Percentiles rank a stretch among this genome's conserved stretches.
Evolutionary conservation across 1,284 basidiomycete genomes (phyloP).

Genomic region (Ganoderma meredithae): DNA sequence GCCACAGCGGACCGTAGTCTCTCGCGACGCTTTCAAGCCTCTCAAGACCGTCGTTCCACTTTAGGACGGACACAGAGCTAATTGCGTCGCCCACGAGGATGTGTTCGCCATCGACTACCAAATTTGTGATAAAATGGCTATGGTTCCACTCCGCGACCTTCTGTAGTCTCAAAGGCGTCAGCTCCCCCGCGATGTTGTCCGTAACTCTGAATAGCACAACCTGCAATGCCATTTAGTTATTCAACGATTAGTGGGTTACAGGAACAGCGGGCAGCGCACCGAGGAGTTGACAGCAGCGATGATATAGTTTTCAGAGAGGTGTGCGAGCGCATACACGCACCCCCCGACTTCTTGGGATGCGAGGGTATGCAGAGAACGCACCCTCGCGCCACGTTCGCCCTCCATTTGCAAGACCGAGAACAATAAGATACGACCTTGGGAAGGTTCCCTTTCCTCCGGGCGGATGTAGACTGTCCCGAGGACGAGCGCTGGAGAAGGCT

Average conservation of each 20-base stretch:
- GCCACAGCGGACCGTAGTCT: slow-evolving; percentile 83
- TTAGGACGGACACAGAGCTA: slow-evolving; percentile 80
- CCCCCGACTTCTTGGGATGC: slow-evolving; percentile 52
- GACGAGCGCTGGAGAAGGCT: slow-evolving; percentile 55
- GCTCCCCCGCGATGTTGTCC: slow-evolving; percentile 15
- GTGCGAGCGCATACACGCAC: slow-evolving; percentile 66
- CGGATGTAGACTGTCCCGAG: slow-evolving; percentile 65
- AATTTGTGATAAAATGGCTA: slow-evolving; percentile 79
- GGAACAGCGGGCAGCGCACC: slow-evolving; percentile 46
- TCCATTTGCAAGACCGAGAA: slow-evolving; percentile 48
- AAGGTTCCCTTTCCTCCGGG: slow-evolving; percentile 63
- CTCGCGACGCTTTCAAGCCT: slow-evolving; percentile 70
- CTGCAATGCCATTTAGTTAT: slow-evolving; percentile 44
- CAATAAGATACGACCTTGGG: slow-evolving; percentile 62
- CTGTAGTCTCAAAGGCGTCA: slow-evolving; percentile 42
- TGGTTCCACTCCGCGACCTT: slow-evolving; percentile 74
- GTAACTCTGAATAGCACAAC: slow-evolving; percentile 50
- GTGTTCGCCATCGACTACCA: slow-evolving; percentile 58
- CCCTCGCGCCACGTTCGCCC: slow-evolving; percentile 15
- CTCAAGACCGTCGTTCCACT: slow-evolving; percentile 48
- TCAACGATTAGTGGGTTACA: not conserved
- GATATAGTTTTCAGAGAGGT: slow-evolving; percentile 53
- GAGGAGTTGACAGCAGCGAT: slow-evolving; percentile 79
- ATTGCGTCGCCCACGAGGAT: slow-evolving; percentile 83
- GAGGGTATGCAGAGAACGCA: slow-evolving; percentile 38